Conservation (phyloP, 192 early-diverging fungal genomes). For the Rhizoclosmatium globosum region DNA sequence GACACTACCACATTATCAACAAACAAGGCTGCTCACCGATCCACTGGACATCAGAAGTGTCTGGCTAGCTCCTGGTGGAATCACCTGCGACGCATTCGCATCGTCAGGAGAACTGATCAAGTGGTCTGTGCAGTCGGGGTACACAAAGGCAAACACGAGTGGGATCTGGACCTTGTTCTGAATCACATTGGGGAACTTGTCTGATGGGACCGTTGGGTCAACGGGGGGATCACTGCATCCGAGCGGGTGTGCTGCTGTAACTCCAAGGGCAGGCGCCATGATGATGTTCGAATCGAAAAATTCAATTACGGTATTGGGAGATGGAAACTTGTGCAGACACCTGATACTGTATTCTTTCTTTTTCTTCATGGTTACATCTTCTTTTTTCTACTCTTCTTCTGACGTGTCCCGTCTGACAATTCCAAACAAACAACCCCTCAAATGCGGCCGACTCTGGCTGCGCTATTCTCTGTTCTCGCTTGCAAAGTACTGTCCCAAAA, state of each 20-base stretch:
- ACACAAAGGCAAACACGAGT: conserved; percentile 20
- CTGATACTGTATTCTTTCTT: background rate
- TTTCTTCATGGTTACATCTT: too few species aligned
- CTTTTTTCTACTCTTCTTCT: too few species aligned
- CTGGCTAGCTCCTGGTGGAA: conserved; percentile 4
- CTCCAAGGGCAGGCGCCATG: background rate
- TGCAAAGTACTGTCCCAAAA: too few species aligned
- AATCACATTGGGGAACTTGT: background rate
- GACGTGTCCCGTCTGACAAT: too few species aligned
- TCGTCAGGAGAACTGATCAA: background rate
- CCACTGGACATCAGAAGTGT: conserved; percentile 1
- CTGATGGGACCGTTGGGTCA: too few species aligned
- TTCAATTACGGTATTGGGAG: too few species aligned
- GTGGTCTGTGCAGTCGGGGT: conserved; percentile 12
- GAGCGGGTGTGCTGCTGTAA: conserved; percentile 5
- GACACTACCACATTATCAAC: background rate
- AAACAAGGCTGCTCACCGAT: conserved; percentile 18
- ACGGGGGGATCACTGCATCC: conserved; percentile 2
- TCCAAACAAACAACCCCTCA: too few species aligned
- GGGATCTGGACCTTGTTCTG: conserved; percentile 1
- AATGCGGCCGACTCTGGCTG: too few species aligned
- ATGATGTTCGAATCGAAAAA: too few species aligned
- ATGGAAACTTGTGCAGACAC: too few species aligned
- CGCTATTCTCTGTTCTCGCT: too few species aligned
- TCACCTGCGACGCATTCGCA: conserved; percentile 5